phyloP scores from a whole-genome alignment of 164 flowering plant genomes.

The Sedum album region DNA sequence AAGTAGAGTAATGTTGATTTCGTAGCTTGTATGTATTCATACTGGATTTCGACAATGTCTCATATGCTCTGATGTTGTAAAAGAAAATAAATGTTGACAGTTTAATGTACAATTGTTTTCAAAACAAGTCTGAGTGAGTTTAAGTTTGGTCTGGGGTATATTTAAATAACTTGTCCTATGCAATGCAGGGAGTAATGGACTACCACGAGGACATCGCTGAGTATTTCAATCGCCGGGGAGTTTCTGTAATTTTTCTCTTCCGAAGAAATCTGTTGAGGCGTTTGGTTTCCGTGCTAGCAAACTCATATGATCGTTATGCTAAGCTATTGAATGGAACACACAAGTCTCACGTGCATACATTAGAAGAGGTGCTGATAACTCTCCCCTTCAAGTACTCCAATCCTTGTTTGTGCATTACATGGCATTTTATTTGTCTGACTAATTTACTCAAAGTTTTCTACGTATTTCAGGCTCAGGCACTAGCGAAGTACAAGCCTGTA shows the following conservation, averaged over 20 bases:
- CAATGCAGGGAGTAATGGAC: slow-evolving; percentile 54
- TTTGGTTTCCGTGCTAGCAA: too few relatives aligned
- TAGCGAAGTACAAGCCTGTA: too few relatives aligned
- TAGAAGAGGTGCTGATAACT: slow-evolving; percentile 51
- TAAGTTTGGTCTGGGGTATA: too few relatives aligned
- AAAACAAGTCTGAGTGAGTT: too few relatives aligned
- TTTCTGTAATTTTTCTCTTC: slow-evolving; percentile 64
- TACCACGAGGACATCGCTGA: slow-evolving; percentile 52
- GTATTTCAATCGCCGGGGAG: slow-evolving; percentile 64
- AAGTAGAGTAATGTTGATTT: too few relatives aligned
- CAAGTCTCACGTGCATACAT: slow-evolving; percentile 78
- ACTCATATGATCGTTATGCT: too few relatives aligned
- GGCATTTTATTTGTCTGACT: background rate
- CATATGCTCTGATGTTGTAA: too few relatives aligned
- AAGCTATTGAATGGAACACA: too few relatives aligned
- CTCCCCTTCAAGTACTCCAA: slow-evolving; percentile 7
- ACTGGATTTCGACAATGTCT: too few relatives aligned
- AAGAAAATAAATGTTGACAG: too few relatives aligned
- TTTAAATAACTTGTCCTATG: slow-evolving; percentile 2
- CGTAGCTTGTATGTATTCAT: too few relatives aligned
- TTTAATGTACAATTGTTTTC: too few relatives aligned
- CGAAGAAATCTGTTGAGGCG: slow-evolving; percentile 59
- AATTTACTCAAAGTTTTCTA: background rate
- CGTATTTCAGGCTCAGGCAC: slow-evolving; percentile 49
- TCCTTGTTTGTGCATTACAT: background rate